These are phyloP conservation scores for Mollisia scopiformis DNA, from an alignment of 2,329 filamentous ascomycete genomes.

Conservation along the genomic window DNA sequence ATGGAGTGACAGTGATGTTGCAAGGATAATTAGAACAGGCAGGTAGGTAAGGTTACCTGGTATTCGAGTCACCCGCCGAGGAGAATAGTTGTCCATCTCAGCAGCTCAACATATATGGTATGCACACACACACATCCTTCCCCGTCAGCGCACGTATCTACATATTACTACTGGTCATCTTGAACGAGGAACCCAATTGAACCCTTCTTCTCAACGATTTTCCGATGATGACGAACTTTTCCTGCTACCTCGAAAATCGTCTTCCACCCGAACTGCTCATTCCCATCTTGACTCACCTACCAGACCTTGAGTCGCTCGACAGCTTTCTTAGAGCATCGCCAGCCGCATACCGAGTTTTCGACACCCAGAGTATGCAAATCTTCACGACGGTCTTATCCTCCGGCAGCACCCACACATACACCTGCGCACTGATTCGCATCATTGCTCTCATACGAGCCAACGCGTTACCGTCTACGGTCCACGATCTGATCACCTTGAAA, in stretches of 20 bases:
- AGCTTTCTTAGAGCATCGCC: conserved; percentile 16
- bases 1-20: too few species aligned
- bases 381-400: conserved; percentile 10
- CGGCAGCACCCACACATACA: conserved; percentile 7
- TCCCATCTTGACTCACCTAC: conserved; percentile 2
- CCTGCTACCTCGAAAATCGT: not conserved
- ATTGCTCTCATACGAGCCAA: conserved; percentile 5
- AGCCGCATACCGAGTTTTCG: conserved; percentile 11
- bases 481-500: conserved; percentile 3
- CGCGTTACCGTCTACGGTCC: conserved; percentile 3
- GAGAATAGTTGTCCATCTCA: too few species aligned
- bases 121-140: too few species aligned
- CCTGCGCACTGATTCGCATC: conserved; percentile 11
- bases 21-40: too few species aligned
- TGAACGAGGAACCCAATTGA: too few species aligned
- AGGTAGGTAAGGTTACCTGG: too few species aligned
- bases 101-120: too few species aligned
- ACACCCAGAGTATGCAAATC: conserved; percentile 1
- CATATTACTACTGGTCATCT: too few species aligned
- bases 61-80: too few species aligned
- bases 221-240: too few species aligned
- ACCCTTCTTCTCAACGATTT: too few species aligned
- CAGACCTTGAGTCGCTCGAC: conserved; percentile 14
- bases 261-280: conserved; percentile 8
- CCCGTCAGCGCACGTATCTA: too few species aligned